These are phyloP conservation scores for Mallotus nudiflorus DNA, from an alignment of 345 rosid species.

Conservation along the genomic window DNA sequence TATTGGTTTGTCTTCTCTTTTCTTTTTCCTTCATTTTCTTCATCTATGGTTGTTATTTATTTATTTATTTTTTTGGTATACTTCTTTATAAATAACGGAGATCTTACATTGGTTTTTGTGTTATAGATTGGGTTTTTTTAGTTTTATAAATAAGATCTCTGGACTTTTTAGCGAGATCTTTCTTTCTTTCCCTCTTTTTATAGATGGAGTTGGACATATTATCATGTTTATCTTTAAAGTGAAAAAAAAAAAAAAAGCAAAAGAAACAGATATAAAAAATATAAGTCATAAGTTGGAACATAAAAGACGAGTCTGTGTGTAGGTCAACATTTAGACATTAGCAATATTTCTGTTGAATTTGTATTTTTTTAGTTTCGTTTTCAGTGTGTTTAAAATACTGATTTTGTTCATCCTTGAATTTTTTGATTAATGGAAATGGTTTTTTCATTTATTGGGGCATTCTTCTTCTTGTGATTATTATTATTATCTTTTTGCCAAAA, in stretches of 20 bases:
- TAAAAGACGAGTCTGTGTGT: no score
- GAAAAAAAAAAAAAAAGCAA: background rate
- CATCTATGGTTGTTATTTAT: background rate
- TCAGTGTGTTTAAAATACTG: background rate
- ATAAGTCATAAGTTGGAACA: no score
- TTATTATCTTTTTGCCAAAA: background rate
- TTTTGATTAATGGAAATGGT: background rate
- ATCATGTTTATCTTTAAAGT: background rate
- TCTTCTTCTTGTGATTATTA: slow-evolving; percentile 6
- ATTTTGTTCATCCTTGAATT: background rate
- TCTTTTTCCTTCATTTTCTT: slow-evolving; percentile 7
- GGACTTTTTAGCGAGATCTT: slow-evolving; percentile 8
- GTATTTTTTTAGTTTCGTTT: background rate
- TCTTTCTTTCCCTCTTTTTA: slow-evolving; percentile 8
- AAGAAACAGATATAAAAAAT: background rate
- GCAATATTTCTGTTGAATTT: background rate
- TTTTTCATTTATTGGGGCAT: no score
- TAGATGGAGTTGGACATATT: background rate
- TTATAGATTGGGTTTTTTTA: background rate
- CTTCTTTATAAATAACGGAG: background rate
- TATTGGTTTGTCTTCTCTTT: background rate
- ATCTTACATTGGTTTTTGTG: slow-evolving; percentile 20
- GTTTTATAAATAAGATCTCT: slow-evolving; percentile 17
- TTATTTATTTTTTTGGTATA: background rate
- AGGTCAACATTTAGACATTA: no score